A percentile compares a stretch with the other conserved stretches of the same genome.
These are phyloP conservation scores for Penicillium sp. DNA, from an alignment of 2,329 filamentous ascomycete genomes.

Conservation along the genomic window DNA sequence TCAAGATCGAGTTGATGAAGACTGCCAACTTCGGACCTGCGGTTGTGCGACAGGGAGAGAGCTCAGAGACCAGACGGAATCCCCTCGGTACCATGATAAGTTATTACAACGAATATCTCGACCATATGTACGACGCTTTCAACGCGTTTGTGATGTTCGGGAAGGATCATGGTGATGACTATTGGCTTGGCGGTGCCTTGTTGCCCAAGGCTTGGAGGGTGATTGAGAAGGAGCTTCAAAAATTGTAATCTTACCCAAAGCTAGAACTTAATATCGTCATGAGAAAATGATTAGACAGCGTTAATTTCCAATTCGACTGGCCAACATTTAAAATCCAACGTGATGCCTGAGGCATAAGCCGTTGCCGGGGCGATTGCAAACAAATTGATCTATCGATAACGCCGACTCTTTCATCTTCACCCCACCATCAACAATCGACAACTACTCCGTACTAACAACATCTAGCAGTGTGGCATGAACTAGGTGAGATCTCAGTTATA, in stretches of 20 bases:
- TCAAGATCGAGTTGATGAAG: conserved; percentile 13
- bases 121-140: conserved; percentile 2
- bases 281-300: not conserved
- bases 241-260: not conserved
- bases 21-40: conserved; percentile 9
- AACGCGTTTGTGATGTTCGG: conserved; percentile 16
- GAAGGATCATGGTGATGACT: conserved; percentile 11
- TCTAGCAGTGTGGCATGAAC: not conserved
- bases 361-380: conserved; percentile 18
- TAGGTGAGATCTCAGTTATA: not conserved
- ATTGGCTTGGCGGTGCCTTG: conserved; percentile 14
- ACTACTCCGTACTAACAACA: not conserved
- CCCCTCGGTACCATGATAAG: conserved; percentile 10
- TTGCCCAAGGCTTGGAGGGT: conserved; percentile 10
- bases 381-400: conserved; percentile 20
- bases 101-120: conserved; percentile 13
- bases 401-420: conserved; percentile 3
- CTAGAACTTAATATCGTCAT: not conserved
- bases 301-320: not conserved
- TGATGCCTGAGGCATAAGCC: conserved; percentile 8
- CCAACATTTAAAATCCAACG: not conserved
- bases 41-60: conserved; percentile 8
- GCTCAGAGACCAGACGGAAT: conserved; percentile 5
- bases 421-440: conserved; percentile 5
- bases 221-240: conserved; percentile 6